phyloP scores from a whole-genome alignment of 2,329 filamentous ascomycete genomes.

The Exophiala viscosa region DNA sequence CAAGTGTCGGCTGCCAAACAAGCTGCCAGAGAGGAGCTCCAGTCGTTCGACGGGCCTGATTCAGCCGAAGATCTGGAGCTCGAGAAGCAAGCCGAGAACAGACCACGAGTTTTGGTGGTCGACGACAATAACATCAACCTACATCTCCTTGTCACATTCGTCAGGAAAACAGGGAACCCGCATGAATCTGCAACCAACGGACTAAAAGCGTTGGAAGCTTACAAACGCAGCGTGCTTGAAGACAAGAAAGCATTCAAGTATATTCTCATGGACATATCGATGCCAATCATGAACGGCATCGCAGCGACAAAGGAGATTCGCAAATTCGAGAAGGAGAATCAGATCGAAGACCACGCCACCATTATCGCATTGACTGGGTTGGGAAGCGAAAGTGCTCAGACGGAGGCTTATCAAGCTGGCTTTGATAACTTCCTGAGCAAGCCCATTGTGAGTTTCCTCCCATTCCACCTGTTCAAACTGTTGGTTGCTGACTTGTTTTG shows the following conservation, averaged over 20 bases:
- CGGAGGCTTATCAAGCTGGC: constrained; percentile 41
- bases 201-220: constrained; percentile 41
- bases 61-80: too few species aligned
- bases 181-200: constrained; percentile 43
- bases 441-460: constrained; percentile 33
- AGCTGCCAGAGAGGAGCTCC: too few species aligned
- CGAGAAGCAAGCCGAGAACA: neutral
- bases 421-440: constrained; percentile 48
- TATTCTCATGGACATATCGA: constrained; percentile 49
- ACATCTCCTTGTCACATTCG: constrained; percentile 42
- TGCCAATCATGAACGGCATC: constrained; percentile 49
- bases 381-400: constrained; percentile 40
- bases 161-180: constrained; percentile 37
- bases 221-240: constrained; percentile 25
- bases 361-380: constrained; percentile 47
- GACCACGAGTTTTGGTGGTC: constrained; percentile 38
- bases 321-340: constrained; percentile 36
- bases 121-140: constrained; percentile 48
- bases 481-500: neutral
- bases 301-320: constrained; percentile 47
- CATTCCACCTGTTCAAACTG: too few species aligned
- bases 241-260: constrained; percentile 39
- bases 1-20: too few species aligned
- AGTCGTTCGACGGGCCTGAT: too few species aligned
- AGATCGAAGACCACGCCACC: constrained; percentile 33